Base-by-base conservation (phyloP, 495 filamentous ascomycete species). In the Neurospora intermedia region DNA sequence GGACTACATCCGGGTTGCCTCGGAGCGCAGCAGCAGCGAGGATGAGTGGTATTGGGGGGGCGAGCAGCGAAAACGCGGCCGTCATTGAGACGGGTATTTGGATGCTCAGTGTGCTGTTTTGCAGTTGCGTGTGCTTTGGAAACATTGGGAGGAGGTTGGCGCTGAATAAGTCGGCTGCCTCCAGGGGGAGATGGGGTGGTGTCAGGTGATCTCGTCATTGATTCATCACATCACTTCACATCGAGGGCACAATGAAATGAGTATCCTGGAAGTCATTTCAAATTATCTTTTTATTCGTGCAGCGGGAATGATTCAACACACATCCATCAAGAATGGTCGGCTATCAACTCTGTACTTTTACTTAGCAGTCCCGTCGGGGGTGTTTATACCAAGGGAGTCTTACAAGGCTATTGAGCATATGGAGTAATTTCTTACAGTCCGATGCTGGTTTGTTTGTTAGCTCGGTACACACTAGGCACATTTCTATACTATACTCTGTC, bases 111-210 rank as follows among this genome's bases (percentile, higher is more conserved):
- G 94, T 98, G 42, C 79, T 99, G 76, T 99, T 98, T 83, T 97
- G 96, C 80, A 93, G 90, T 70, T 93, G 92, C 75, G 90, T 98
- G 39, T 98, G 94, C 82, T 98, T 99, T 87, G 96, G 96, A 35
- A 98, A 97, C 81, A 92, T 98, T 77, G 96, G 96, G 10, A 85
- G 96, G 74, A 85, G 93, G 80, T 83, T 98, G 72, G 91, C 92
- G 42, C 81, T 89, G 70, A 83, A 81, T 54, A 78, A 78, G 20
- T 79, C 77, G 9, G 78, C 76, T 3, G 76, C 74, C 2, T 77
- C 74, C 13, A 80, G 77, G 72, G 83, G 83, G 10, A 74, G 81
- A 40, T 84, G 82, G 82, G 82, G 74, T 8, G 80, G 78, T 43
- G 77, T 82, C 42, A 74, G 78, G 77, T 81, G 69, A 79, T 46